These are phyloP conservation scores for Lipomyces japonicus DNA, from an alignment of 805 yeast species.

Conservation along the genomic window DNA sequence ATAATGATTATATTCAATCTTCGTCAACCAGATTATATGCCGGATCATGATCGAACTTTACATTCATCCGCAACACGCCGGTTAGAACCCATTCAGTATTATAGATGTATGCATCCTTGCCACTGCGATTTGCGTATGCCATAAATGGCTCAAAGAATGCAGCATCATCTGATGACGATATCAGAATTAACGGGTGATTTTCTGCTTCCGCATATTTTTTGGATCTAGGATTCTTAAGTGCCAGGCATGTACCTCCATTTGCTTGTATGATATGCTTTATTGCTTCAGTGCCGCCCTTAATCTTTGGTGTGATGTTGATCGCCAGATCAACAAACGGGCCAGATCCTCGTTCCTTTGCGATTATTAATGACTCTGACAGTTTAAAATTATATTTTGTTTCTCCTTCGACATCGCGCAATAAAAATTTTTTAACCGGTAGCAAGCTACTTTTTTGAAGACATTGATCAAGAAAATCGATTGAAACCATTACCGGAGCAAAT, in stretches of 20 bases:
- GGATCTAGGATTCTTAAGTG: constrained; percentile 33
- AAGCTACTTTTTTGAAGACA: constrained; percentile 12
- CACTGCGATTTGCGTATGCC: constrained; percentile 8
- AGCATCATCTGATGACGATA: constrained; percentile 27
- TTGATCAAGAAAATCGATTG: constrained; percentile 29
- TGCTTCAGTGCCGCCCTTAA: constrained; percentile 58
- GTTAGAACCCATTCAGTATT: constrained; percentile 31
- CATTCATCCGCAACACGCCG: constrained; percentile 28
- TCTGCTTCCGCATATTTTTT: constrained; percentile 16
- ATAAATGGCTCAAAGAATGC: constrained; percentile 15
- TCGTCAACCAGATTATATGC: constrained; percentile 3
- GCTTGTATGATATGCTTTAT: constrained; percentile 54
- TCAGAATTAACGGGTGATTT: constrained; percentile 18
- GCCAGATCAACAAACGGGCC: constrained; percentile 47
- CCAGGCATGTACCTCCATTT: constrained; percentile 50
- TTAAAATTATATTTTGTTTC: constrained; percentile 34
- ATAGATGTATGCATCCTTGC: constrained; percentile 10
- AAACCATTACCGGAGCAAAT: constrained; percentile 39
- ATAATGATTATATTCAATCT: background rate
- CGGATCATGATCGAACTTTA: constrained; percentile 18
- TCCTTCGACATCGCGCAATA: constrained; percentile 31
- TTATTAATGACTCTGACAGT: constrained; percentile 24
- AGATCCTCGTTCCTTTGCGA: constrained; percentile 28
- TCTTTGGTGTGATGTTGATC: constrained; percentile 53
- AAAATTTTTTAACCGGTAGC: constrained; percentile 31